These are phyloP conservation scores for Chenopodium quinoa DNA, from an alignment of 148 eudicot genomes.

Conservation along the genomic window DNA sequence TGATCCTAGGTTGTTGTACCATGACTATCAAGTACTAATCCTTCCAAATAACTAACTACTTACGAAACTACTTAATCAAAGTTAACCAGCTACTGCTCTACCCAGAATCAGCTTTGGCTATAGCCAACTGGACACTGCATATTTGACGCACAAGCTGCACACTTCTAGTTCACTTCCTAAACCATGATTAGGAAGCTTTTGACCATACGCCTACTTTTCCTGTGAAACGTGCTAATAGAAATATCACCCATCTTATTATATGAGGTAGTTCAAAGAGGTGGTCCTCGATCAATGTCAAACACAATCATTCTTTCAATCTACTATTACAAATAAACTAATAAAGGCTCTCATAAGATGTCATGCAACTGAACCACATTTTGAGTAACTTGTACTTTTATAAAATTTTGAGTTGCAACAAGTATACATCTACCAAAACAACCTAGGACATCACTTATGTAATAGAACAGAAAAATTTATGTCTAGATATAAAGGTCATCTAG, in stretches of 20 bases:
- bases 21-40: not conserved
- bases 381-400: not conserved
- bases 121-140: not conserved
- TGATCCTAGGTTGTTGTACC: not conserved
- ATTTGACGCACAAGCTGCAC: not conserved
- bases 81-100: not conserved
- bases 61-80: not conserved
- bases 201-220: not conserved
- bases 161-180: not conserved
- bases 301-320: not conserved
- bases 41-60: not conserved
- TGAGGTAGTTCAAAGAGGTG: not conserved
- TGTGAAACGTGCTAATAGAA: not conserved
- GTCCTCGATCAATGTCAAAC: not conserved
- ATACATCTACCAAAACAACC: not conserved
- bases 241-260: not conserved
- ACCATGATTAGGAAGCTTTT: not conserved
- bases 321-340: not conserved
- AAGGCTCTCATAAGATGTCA: not conserved
- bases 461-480: not conserved
- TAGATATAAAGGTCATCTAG: not conserved
- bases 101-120: not conserved
- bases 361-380: not conserved
- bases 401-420: not conserved
- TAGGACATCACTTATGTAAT: not conserved